Evolutionary conservation across 768 basidiomycete species (phyloP), one percentile per base, ranked within the genome.

Genomic region (Candolleomyces aberdarensis): DNA sequence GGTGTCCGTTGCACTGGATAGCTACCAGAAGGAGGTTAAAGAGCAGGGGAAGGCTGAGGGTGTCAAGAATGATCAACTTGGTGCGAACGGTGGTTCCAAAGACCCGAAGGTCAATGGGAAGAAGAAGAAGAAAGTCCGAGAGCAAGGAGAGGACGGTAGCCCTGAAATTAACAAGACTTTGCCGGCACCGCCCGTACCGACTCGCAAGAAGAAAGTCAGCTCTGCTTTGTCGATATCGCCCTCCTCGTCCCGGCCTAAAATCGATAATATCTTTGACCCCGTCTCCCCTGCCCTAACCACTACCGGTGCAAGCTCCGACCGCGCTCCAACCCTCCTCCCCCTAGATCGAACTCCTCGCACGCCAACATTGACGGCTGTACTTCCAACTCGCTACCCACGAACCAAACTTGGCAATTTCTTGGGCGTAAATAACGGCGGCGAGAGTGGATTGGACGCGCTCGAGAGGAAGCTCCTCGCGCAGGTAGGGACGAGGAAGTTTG

Each of bases 401-500:
- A 53, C 43, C 31, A 61, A 61, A 67, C 67, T 54, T 61, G 68
- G 44, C 67, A 64, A 55, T 64, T 60, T 54, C 64, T 48, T 58
- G 59, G 63, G 47, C 55, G 63, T 51, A 58, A 65, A 64, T 5
- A 64, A 62, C 52, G 57, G 63, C 46, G 63, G 66, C 58, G 84
- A 83, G 65, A 85, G 78, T 54, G 90, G 90, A 9, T 73, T 93
- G 3, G 90, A 93, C 63, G 90, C 86, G 3, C 74, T 93, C 8
- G 91, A 93, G 68, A 77, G 83, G 52, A 77, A 85, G 56, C 74
- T 93, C 3, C 72, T 88, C 0, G 85, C 83, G 0, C 85, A 92
- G 66, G 90, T 92, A 7, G 91, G 91, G 29, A 92, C 90, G 19
- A 79, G 85, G 54, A 83, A 82, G 67, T 59, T 75, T 5, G 77